Base-by-base conservation (phyloP, 305 asterid genomes). In the Fraxinus albicans region DNA sequence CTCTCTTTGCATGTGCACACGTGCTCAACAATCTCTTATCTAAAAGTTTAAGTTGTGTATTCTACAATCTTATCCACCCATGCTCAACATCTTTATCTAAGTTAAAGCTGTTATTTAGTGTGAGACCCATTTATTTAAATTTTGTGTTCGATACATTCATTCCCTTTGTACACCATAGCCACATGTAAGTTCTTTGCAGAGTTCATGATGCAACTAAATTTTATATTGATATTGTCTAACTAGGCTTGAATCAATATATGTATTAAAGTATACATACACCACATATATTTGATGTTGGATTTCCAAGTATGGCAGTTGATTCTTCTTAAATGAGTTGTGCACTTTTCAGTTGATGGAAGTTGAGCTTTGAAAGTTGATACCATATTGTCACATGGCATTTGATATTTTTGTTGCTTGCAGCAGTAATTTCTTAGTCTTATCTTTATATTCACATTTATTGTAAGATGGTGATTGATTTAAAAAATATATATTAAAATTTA, bases 321-420 rank as follows among this genome's bases (percentile, higher is more conserved):
- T 63, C 34, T 63, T 31, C 69, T 55, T 60, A 63, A 82, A 82
- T 77, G 72, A 76, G 77, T 25, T 33, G 44, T 82, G 15, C 40
- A 2, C 17, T 21, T 53, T 73, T 53, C 82, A 77, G 87, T 84
- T 80, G 79, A 76, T 76, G 79, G 84, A 79, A 67, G 84, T 80
- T 80, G 42, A 29, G 82, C 33, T 84, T 65, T 44, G 74, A 76
- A 73, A 83, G 82, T 36, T 74, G 60, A 73, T 80, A 38, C n/a
- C 31, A 15, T 53, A 34, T 40, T 21, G 63, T 55, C 83, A 81
- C 78, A 50, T 81, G 84, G 23, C 42, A 27, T 34, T 27, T 82
- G 77, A 15, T 19, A 81, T 47, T 21, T 81, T 35, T 81, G 77
- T 50, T 73, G 79, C 79, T 36, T 58, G 69, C 70, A 13, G n/a